phyloP scores from a whole-genome alignment of 768 basidiomycete genomes.

The Suillus hirtellus region DNA sequence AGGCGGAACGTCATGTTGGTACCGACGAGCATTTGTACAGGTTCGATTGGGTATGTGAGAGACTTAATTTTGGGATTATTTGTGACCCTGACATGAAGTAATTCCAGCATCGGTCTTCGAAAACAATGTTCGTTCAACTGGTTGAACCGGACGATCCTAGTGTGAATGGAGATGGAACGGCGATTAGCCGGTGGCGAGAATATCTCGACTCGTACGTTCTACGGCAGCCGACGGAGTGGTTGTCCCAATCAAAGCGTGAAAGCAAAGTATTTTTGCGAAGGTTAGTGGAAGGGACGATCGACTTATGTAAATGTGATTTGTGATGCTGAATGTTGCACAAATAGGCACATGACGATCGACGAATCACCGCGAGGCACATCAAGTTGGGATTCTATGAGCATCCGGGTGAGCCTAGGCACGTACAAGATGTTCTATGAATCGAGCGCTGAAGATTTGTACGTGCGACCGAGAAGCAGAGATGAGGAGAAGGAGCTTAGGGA shows the following conservation, averaged over 20 bases:
- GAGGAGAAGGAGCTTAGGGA: slow-evolving; percentile 36
- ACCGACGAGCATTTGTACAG: slow-evolving; percentile 77
- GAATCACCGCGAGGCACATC: slow-evolving; percentile 20
- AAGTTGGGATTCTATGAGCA: slow-evolving; percentile 29
- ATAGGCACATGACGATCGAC: slow-evolving; percentile 49
- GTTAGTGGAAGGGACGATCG: slow-evolving; percentile 39
- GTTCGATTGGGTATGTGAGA: slow-evolving; percentile 70
- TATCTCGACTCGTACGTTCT: slow-evolving; percentile 76
- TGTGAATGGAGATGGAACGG: slow-evolving; percentile 50
- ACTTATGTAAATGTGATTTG: slow-evolving; percentile 16
- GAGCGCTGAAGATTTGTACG: slow-evolving; percentile 59
- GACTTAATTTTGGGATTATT: slow-evolving; percentile 14
- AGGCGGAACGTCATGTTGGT: slow-evolving; percentile 74
- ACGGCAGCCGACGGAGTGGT: slow-evolving; percentile 72
- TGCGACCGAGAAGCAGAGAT: slow-evolving; percentile 37
- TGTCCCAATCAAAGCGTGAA: slow-evolving; percentile 40
- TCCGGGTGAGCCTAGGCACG: slow-evolving; percentile 57
- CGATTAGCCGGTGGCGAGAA: slow-evolving; percentile 64
- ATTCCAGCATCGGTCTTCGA: slow-evolving; percentile 52
- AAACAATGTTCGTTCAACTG: slow-evolving; percentile 60
- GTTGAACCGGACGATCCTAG: slow-evolving; percentile 67
- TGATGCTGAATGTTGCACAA: slow-evolving; percentile 39
- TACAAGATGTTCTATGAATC: slow-evolving; percentile 73
- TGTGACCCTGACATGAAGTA: slow-evolving; percentile 12
- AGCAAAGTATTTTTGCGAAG: slow-evolving; percentile 56